Conservation (phyloP, 768 basidiomycete genomes). For the Udeniomyces megalosporus region DNA sequence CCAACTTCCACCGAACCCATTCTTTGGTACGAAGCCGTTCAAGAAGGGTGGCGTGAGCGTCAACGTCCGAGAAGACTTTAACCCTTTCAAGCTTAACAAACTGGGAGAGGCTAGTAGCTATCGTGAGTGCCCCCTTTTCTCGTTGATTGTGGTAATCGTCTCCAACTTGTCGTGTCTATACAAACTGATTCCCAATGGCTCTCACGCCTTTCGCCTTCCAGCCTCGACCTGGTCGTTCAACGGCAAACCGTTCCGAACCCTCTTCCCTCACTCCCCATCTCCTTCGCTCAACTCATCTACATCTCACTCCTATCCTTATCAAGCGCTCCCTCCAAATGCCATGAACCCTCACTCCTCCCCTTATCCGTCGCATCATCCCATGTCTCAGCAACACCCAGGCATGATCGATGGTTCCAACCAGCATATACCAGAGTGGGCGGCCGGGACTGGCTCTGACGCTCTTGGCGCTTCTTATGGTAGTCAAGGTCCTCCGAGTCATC, state of each 20-base stretch:
- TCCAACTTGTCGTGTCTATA: not conserved
- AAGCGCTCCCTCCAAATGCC: not conserved
- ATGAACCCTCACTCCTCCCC: not conserved
- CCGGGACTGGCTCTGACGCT: no score
- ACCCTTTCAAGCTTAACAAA: slow-evolving; percentile 80
- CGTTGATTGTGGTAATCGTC: not conserved
- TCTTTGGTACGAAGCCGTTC: slow-evolving; percentile 60
- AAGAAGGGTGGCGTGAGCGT: slow-evolving; percentile 52
- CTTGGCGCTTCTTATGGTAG: no score
- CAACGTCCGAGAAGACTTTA: slow-evolving; percentile 91
- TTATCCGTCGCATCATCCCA: not conserved
- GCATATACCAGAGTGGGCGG: no score
- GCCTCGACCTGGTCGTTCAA: slow-evolving; percentile 14
- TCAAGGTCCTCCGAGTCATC: no score
- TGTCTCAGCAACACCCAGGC: not conserved
- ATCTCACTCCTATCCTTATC: not conserved
- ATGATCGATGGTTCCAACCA: no score
- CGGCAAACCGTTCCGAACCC: not conserved
- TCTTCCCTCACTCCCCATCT: slow-evolving; percentile 3
- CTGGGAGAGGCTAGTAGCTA: slow-evolving; percentile 57
- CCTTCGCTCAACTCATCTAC: not conserved
- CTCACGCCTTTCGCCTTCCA: not conserved
- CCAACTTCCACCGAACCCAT: slow-evolving; percentile 41
- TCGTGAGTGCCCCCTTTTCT: slow-evolving; percentile 43
- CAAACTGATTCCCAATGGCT: not conserved